A percentile compares a stretch with the other conserved stretches of the same genome.
Conservation (phyloP, 441 rosid genomes). For the Syzygium syzygioides region DNA sequence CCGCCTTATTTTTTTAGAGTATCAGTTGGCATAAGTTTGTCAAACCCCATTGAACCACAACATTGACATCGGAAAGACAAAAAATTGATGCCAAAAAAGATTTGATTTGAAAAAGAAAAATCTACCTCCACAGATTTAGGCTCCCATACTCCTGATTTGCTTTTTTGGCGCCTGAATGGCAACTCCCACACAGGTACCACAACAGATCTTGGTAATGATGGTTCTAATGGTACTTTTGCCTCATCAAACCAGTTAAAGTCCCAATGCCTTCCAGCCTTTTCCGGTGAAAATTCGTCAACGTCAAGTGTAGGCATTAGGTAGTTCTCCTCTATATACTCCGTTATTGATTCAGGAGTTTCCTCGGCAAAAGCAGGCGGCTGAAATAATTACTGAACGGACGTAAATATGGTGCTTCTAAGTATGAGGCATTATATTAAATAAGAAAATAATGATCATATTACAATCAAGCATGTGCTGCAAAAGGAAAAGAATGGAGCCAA, state of each 20-base stretch:
- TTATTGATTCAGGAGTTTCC: conserved; percentile 72
- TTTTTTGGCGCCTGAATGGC: conserved; percentile 57
- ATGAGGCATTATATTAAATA: not conserved
- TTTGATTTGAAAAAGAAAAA: not conserved
- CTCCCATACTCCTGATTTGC: conserved; percentile 56
- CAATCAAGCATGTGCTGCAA: not conserved
- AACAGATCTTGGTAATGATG: conserved; percentile 64
- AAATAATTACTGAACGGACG: conserved; percentile 2
- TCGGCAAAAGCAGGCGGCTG: conserved; percentile 96
- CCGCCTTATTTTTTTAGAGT: not conserved
- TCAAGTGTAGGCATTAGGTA: conserved; percentile 78
- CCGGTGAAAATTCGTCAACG: conserved; percentile 61
- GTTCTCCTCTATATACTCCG: conserved; percentile 78
- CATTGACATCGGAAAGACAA: not conserved
- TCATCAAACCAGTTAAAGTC: conserved; percentile 91
- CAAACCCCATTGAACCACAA: not conserved
- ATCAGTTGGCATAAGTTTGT: not conserved
- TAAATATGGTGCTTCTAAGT: not conserved
- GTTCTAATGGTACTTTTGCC: conserved; percentile 71
- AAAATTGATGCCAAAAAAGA: conserved; percentile 1
- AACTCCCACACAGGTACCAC: conserved; percentile 87
- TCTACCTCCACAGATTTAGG: conserved; percentile 74
- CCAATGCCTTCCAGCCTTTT: conserved; percentile 84
- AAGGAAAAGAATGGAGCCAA: not conserved
- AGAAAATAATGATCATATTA: not conserved